Percentiles rank a stretch among this genome's conserved stretches.
phyloP scores from a whole-genome alignment of 345 rosid species.

The Acer yangbiense region DNA sequence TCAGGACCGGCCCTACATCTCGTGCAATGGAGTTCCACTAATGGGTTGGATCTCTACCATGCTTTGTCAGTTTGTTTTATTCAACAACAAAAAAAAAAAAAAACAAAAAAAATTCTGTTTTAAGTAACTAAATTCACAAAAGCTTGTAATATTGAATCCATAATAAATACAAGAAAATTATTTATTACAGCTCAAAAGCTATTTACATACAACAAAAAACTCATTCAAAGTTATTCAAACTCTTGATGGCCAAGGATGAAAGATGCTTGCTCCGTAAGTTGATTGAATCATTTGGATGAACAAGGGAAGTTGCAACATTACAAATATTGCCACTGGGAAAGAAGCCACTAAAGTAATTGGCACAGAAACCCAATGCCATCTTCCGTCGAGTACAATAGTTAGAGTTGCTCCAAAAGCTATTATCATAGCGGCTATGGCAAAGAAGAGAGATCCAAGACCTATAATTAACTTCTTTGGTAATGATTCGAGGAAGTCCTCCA shows the following conservation, averaged over 20 bases:
- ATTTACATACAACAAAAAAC: no score
- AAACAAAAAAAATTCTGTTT: no score
- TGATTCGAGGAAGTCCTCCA: constrained; percentile 17
- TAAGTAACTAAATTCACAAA: no score
- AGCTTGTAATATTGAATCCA: no score
- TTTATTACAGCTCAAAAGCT: no score
- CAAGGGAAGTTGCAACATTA: not conserved
- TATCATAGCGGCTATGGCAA: constrained; percentile 23
- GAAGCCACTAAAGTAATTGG: constrained; percentile 1
- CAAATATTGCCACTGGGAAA: not conserved
- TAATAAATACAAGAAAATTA: no score
- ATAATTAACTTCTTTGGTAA: constrained; percentile 17
- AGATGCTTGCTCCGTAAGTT: constrained; percentile 7
- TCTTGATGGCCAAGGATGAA: not conserved
- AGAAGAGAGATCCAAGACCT: constrained; percentile 17
- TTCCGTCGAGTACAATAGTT: not conserved
- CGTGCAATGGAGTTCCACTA: no score
- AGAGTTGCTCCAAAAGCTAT: constrained; percentile 16
- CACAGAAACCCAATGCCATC: not conserved
- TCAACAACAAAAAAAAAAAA: no score
- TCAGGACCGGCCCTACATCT: no score
- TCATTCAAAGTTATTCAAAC: not conserved
- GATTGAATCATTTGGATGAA: not conserved
- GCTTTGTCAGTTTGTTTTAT: no score
- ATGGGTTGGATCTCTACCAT: no score